Evolutionary conservation across 1,284 basidiomycete genomes (phyloP), one percentile per base, ranked within the genome.

Genomic region (Ganoderma leucocontextum): DNA sequence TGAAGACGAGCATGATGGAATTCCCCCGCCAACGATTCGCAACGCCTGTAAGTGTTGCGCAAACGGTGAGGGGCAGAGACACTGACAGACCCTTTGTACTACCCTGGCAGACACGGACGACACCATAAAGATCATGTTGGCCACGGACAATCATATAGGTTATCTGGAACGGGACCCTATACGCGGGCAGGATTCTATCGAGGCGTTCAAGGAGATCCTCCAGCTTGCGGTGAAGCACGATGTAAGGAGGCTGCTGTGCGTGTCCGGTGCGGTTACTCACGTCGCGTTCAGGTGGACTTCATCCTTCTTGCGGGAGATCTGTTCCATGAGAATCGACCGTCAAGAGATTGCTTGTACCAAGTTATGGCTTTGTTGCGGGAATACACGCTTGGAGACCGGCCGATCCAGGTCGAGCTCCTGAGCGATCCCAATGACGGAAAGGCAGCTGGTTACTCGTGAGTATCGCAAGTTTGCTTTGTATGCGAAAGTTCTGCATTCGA

Each of bases 301-400:
- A 87, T 99, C 65, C 87, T 99, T 2, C 89, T 99, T 1, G 97
- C 94, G 15, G 97, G 98, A 12, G 98, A 99, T 80, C 84, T 99
- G 8, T 99, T 99, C 78, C 98, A 99, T 79, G 98, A 99, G 77
- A 99, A 99, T 80, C 89, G 96, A 71, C 98, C 98, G 0, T 95
- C 95, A 38, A 83, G 97, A 74, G 93, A 96, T 53, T 95, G 94
- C 70, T 81, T 99, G 66, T 97, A 95, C 80, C 90, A 95, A 78
- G 92, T 92, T 1, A 95, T 96, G 77, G 95, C 95, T 0, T 84
- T 98, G 10, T 82, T 99, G 66, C 89, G 98, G 63, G 95, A 99
- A 81, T 96, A 94, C 79, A 96, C 95, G 0, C 77, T 99, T 65
- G 94, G 95, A 12, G 91, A 97, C 77, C 92, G 91, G 75, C 95